A percentile compares a stretch with the other conserved stretches of the same genome.
Evolutionary conservation across 495 filamentous ascomycete species (phyloP).

Genomic region (Podospora australis): DNA sequence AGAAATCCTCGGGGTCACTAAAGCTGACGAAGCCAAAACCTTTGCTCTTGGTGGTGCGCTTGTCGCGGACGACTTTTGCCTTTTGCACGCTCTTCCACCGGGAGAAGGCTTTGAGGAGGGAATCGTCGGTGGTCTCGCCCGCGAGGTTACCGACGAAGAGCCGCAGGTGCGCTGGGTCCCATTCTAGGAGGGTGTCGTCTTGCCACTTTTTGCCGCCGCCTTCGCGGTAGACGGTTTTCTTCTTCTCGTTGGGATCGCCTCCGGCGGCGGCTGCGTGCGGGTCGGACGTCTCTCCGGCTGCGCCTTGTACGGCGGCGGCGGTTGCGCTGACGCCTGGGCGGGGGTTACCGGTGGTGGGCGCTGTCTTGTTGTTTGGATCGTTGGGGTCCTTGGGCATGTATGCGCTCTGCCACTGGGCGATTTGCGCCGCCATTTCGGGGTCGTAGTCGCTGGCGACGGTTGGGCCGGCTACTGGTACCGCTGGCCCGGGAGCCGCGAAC

Average conservation of each 20-base stretch:
- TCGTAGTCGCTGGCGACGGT: slow-evolving; percentile 51
- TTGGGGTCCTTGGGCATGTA: slow-evolving; percentile 57
- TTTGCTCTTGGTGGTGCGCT: slow-evolving; percentile 89
- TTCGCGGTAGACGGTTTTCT: slow-evolving; percentile 72
- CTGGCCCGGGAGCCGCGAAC: slow-evolving; percentile 58
- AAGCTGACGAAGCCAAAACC: slow-evolving; percentile 97
- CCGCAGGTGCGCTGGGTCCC: slow-evolving; percentile 92
- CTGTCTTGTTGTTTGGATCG: slow-evolving; percentile 25
- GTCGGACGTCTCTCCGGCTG: slow-evolving; percentile 24
- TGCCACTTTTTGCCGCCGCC: slow-evolving; percentile 90
- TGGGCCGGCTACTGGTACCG: background rate
- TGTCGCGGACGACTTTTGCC: slow-evolving; percentile 92
- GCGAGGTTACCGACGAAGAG: slow-evolving; percentile 95
- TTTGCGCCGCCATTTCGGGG: slow-evolving; percentile 84
- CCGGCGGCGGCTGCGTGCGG: slow-evolving; percentile 28
- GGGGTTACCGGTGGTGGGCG: slow-evolving; percentile 14
- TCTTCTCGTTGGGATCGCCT: slow-evolving; percentile 31
- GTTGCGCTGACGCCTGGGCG: slow-evolving; percentile 9
- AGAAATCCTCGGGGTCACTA: slow-evolving; percentile 90
- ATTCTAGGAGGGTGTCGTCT: slow-evolving; percentile 80
- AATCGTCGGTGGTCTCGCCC: slow-evolving; percentile 97
- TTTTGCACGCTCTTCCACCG: slow-evolving; percentile 84
- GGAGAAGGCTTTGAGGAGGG: slow-evolving; percentile 84
- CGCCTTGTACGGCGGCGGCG: slow-evolving; percentile 31
- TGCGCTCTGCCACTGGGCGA: slow-evolving; percentile 94